Percentiles rank a stretch among this genome's conserved stretches.
Evolutionary conservation across 2,329 filamentous ascomycete species (phyloP).

Genomic region (Rutstroemia sp.): DNA sequence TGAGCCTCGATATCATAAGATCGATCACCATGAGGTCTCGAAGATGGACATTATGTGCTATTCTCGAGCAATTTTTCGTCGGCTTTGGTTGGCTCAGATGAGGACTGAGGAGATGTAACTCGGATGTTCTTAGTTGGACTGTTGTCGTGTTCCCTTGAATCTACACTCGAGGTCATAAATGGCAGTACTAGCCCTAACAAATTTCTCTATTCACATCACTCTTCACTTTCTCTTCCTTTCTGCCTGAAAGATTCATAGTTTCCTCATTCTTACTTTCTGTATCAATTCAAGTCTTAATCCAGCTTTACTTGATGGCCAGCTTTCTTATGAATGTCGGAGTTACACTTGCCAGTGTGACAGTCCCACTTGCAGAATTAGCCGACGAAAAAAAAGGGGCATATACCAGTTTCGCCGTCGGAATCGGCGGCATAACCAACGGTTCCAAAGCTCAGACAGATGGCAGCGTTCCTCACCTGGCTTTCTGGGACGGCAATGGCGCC

Average conservation of each 20-base stretch:
- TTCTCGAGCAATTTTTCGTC: too few species aligned
- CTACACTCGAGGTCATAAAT: too few species aligned
- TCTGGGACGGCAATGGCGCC: background rate
- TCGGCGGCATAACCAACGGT: background rate
- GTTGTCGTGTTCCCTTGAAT: too few species aligned
- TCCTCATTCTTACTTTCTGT: background rate
- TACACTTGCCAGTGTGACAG: background rate
- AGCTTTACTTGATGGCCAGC: background rate
- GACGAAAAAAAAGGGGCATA: background rate
- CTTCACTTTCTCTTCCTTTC: background rate
- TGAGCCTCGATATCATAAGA: too few species aligned
- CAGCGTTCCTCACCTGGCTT: background rate
- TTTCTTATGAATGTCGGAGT: background rate
- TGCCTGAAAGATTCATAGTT: background rate
- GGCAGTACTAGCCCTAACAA: too few species aligned
- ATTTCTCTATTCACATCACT: background rate
- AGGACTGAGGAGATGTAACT: too few species aligned
- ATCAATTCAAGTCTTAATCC: too few species aligned
- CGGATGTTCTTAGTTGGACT: too few species aligned
- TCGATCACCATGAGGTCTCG: too few species aligned
- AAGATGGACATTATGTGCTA: too few species aligned
- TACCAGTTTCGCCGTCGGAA: background rate
- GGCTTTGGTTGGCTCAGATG: too few species aligned
- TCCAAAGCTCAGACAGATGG: background rate
- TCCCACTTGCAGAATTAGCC: background rate